A percentile compares a stretch with the other conserved stretches of the same genome.
Conservation (phyloP, 2,329 filamentous ascomycete species). For the Fulvia fulva region DNA sequence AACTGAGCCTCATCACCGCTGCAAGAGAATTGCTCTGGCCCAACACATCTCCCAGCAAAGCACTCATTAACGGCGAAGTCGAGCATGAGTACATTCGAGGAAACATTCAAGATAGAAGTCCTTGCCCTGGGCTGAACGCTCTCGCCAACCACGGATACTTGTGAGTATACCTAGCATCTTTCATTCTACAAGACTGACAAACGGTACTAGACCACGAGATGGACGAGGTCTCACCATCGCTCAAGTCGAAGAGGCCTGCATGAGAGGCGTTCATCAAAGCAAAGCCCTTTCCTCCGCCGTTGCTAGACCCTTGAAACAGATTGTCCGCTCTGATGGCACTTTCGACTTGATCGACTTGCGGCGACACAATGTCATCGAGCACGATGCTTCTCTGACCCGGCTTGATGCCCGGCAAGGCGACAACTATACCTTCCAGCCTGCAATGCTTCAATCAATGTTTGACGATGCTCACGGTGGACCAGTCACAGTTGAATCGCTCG, state of each 20-base stretch:
- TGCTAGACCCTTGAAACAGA: conserved; percentile 20
- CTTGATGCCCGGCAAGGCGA: conserved; percentile 35
- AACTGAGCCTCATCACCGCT: neutral
- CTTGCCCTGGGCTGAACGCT: conserved; percentile 32
- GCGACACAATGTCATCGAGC: conserved; percentile 35
- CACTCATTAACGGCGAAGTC: neutral
- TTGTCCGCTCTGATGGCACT: conserved; percentile 28
- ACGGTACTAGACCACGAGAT: conserved; percentile 32
- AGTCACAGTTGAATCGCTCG: conserved; percentile 17
- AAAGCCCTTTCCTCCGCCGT: conserved; percentile 27
- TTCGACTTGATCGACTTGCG: conserved; percentile 33
- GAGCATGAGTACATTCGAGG: neutral
- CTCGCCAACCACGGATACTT: conserved; percentile 34
- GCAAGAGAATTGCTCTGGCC: neutral
- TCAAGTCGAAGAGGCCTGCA: conserved; percentile 28
- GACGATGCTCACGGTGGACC: conserved; percentile 31
- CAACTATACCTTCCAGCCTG: conserved; percentile 34
- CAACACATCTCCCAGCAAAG: neutral
- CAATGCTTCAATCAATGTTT: conserved; percentile 32
- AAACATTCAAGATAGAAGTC: conserved; percentile 1
- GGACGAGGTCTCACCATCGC: conserved; percentile 32
- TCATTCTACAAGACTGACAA: neutral
- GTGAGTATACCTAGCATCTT: conserved; percentile 17
- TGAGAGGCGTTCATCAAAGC: neutral
- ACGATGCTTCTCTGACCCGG: conserved; percentile 35